Conservation (phyloP, 306 rosid genomes). For the Rosa lucieae region DNA sequence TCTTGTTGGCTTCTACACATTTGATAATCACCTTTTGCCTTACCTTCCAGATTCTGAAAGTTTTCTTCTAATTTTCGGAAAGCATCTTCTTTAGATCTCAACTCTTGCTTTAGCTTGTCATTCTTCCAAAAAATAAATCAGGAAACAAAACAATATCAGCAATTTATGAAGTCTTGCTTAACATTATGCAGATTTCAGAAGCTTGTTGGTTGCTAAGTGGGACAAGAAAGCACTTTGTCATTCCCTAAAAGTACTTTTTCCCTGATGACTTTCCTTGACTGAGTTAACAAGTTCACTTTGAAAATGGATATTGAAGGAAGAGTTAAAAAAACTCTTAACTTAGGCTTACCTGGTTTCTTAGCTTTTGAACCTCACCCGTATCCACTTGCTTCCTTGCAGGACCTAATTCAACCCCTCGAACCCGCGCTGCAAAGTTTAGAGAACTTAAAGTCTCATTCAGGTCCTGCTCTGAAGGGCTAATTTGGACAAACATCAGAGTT, state of each 20-base stretch:
- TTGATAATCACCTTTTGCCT: conserved; percentile 13
- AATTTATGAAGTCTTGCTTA: not conserved
- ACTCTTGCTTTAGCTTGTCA: conserved; percentile 23
- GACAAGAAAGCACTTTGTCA: not conserved
- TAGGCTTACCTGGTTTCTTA: conserved; percentile 5
- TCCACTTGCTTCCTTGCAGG: conserved; percentile 30
- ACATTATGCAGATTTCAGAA: not conserved
- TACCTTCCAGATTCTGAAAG: conserved; percentile 11
- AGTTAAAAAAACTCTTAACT: not conserved
- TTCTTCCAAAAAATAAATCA: not conserved
- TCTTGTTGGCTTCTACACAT: conserved; percentile 24
- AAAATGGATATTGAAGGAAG: not conserved
- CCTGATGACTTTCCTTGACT: not conserved
- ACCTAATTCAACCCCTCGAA: conserved; percentile 24
- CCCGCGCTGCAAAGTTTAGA: conserved; percentile 21
- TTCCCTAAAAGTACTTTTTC: not conserved
- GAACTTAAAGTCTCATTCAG: conserved; percentile 24
- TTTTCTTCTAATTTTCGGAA: conserved; percentile 19
- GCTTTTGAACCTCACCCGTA: conserved; percentile 17
- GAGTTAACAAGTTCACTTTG: not conserved
- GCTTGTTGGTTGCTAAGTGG: not conserved
- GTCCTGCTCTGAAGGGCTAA: conserved; percentile 28
- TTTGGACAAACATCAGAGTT: conserved; percentile 33
- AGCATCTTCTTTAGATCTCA: conserved; percentile 22
- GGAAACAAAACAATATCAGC: not conserved